Conservation (phyloP, 129 eudicot genomes). For the Gnaphalium uliginosum region DNA sequence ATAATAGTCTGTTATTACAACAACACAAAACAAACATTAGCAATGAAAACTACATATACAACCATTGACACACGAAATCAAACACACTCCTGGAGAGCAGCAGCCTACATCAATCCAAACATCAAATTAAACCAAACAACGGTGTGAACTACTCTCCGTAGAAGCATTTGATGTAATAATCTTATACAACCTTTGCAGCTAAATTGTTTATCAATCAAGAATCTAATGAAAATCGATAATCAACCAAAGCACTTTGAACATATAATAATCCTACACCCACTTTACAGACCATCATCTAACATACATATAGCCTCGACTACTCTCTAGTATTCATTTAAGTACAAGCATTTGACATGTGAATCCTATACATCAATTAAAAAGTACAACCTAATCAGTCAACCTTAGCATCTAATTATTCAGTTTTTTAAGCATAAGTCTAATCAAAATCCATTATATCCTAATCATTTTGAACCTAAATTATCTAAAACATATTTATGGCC, state of each 20-base stretch:
- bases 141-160: not conserved
- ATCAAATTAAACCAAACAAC: too few relatives aligned
- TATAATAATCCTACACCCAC: not conserved
- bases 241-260: not conserved
- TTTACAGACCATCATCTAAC: not conserved
- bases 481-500: not conserved
- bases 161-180: not conserved
- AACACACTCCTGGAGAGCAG: too few relatives aligned
- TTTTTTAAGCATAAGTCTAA: not conserved
- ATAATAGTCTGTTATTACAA: too few relatives aligned
- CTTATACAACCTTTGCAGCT: not conserved
- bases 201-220: not conserved
- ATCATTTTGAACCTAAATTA: not conserved
- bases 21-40: too few relatives aligned
- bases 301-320: not conserved
- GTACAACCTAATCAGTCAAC: not conserved
- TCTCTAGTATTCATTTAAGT: not conserved
- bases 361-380: not conserved
- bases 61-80: too few relatives aligned
- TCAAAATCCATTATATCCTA: conserved; percentile 3
- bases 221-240: not conserved
- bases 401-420: conserved; percentile 8
- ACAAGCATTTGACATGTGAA: not conserved
- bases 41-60: too few relatives aligned
- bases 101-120: too few relatives aligned